These are phyloP conservation scores for Lumnitzera racemosa DNA, from an alignment of 345 rosid species.

Conservation along the genomic window DNA sequence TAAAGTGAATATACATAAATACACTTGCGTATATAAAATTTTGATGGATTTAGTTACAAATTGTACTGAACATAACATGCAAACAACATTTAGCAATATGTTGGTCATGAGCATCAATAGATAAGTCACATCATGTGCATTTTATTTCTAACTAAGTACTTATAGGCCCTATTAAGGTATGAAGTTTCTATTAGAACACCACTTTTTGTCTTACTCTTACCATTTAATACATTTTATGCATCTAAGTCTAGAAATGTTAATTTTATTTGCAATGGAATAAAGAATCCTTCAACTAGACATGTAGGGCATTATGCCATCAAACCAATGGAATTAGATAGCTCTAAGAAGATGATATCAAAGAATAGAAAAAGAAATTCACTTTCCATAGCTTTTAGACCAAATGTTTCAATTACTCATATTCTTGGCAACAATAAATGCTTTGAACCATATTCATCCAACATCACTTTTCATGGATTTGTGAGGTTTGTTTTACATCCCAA, in stretches of 20 bases:
- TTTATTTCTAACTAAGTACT: conserved; percentile 8
- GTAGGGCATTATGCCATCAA: conserved; percentile 78
- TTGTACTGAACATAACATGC: no score
- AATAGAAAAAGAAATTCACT: conserved; percentile 90
- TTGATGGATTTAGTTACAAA: no score
- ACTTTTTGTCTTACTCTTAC: no score
- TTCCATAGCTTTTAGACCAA: conserved; percentile 85
- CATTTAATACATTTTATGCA: conserved; percentile 86
- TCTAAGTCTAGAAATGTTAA: conserved; percentile 39
- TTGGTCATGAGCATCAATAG: no score
- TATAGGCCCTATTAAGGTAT: neutral
- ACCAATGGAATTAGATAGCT: conserved; percentile 65
- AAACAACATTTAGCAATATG: no score
- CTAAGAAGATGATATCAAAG: conserved; percentile 55
- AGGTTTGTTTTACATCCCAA: conserved; percentile 39
- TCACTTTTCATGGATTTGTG: conserved; percentile 71
- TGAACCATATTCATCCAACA: conserved; percentile 88
- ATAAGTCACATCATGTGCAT: neutral
- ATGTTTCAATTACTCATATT: conserved; percentile 93
- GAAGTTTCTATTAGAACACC: no score
- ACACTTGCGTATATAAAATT: no score
- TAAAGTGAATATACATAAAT: conserved; percentile 36
- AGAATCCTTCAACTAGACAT: conserved; percentile 82
- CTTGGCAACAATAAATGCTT: conserved; percentile 95
- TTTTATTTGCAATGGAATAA: no score